Evolutionary conservation across 345 rosid genomes (phyloP), one percentile per base, ranked within the genome.

Genomic region (Aquilaria malaccensis): DNA sequence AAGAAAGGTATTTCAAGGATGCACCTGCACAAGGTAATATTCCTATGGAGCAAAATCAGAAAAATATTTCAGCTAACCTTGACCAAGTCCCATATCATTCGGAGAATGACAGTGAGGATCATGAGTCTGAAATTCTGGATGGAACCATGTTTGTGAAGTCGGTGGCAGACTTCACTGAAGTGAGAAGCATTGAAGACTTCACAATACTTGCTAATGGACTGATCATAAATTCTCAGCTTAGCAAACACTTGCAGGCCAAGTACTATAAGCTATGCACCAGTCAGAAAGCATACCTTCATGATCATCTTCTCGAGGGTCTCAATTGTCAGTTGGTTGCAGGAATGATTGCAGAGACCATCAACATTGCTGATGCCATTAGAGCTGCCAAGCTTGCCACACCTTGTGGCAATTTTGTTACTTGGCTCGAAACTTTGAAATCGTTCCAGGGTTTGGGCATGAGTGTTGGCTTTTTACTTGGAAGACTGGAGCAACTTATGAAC

Each of bases 261-360:
- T 79, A 81, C 55, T 76, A 67, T 47, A 74, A 79, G n/a, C 80
- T 79, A 62, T 81, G 86, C 58, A 13, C 72, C 48, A 70, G 74
- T 37, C 77, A 74, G 63, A 76, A 66, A 2, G 47, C 72, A 11
- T 74, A 59, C 62, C 79, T 81, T 55, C 86, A 76, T n/a, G 73
- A 67, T 13, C 29, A 66, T 12, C 69, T 81, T 29, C 50, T 75
- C 0, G 71, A 60, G 33, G 74, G 80, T 31, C 77, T 81, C 29
- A 73, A 73, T 55, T 61, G 58, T 45, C 64, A 63, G 43, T 56
- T 77, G 48, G 61, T 32, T 14, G 69, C 65, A 5, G 85, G 77
- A 55, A 67, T 75, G 46, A 69, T 73, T 32, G 15, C 63, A 0
- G 63, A 60, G 67, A 68, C 63, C 15, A 61, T 75, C 7, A 63